Base-by-base conservation (phyloP, 768 basidiomycete genomes). In the Termitomyces sp. region DNA sequence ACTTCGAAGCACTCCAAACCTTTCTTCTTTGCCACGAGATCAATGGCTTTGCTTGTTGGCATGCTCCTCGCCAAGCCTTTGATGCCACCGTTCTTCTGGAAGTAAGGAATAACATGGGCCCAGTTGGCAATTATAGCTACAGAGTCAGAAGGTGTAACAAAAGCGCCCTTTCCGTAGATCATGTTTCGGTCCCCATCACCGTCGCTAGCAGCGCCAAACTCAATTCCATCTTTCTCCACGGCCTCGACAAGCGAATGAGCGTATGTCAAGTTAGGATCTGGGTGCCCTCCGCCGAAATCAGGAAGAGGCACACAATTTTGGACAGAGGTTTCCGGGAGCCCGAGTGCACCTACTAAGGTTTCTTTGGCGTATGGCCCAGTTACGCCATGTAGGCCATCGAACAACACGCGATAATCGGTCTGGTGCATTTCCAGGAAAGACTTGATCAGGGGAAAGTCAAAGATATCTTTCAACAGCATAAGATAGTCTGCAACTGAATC, bases 71-170 rank as follows among this genome's bases (percentile, higher is more conserved):
- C 97, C 46, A 99, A 76, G 56, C 97, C 97, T 76, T 98, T 98
- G 62, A 98, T 82, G 46, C 96, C 96, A 34, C 85, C 84, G 65
- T 86, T 81, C 68, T 85, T 84, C 72, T 89, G 87, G 80, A 95
- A 96, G 77, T 95, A 95, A 12, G 94, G 94, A 63, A 95, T 94
- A 55, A 80, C 79, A 57, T 94, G 84, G 14, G 92, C 92, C 92
- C 93, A 98, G 72, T 98, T 88, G 32, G 97, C 97, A 67, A 99
- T 99, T 77, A 99, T 94, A 27, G 97, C 97, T 58, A 99, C 96
- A 9, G 92, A 95, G 74, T 99, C 97, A 8, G 88, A 91, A 16
- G 97, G 97, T 12, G 96, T 98, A 61, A 99, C 97, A 71, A 99
- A 99, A 46, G 97, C 97, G 60, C 90, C 89, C 71, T 90, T 89